A percentile compares a stretch with the other conserved stretches of the same genome.
These are phyloP conservation scores for Rutstroemia sp. DNA, from an alignment of 2,329 filamentous ascomycete species.

Conservation along the genomic window DNA sequence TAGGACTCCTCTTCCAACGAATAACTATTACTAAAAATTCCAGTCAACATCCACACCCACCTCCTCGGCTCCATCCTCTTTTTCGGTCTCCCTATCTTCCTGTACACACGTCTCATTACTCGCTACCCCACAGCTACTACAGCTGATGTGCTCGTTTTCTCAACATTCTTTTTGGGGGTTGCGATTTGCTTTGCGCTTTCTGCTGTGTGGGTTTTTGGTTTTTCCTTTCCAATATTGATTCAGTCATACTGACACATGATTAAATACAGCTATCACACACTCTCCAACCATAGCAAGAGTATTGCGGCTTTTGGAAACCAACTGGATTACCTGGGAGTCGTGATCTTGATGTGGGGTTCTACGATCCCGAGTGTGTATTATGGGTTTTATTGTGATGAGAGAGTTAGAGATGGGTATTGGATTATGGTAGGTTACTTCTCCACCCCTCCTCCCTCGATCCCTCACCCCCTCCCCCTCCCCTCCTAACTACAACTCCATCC, in stretches of 20 bases:
- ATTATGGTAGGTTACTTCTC: background rate
- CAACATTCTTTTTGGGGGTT: conserved; percentile 33
- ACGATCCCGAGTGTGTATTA: conserved; percentile 35
- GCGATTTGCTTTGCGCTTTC: conserved; percentile 34
- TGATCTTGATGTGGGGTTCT: conserved; percentile 33
- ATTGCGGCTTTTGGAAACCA: conserved; percentile 31
- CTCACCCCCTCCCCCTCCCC: background rate
- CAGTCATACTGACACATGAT: background rate
- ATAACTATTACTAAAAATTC: no score
- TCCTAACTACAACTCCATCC: no score
- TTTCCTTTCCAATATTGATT: no score
- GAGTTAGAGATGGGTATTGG: conserved; percentile 30
- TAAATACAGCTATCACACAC: conserved; percentile 26
- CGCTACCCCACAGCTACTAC: conserved; percentile 29
- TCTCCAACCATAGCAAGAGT: conserved; percentile 33
- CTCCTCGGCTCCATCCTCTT: conserved; percentile 36
- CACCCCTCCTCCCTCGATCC: background rate
- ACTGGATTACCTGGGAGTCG: conserved; percentile 34
- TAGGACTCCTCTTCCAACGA: no score
- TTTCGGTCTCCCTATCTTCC: conserved; percentile 23
- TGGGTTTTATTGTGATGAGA: conserved; percentile 35
- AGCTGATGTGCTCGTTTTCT: conserved; percentile 33
- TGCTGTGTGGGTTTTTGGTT: conserved; percentile 12
- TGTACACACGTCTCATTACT: conserved; percentile 24
- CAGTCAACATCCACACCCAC: conserved; percentile 37